Conservation (phyloP, 306 rosid species). For the Citrullus colocynthis region DNA sequence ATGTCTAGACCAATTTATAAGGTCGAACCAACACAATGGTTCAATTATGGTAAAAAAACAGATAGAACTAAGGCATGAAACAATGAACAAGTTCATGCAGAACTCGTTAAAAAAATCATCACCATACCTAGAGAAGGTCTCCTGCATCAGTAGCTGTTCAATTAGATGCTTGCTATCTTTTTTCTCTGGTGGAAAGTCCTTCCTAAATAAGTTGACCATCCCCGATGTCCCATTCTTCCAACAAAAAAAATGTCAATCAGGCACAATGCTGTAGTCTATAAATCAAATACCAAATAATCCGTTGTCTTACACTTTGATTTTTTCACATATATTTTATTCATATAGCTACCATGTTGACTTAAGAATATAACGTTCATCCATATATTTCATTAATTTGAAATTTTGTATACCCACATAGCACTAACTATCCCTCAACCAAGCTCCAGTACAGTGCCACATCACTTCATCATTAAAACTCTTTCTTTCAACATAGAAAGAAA, state of each 20-base stretch:
- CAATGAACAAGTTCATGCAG: not conserved
- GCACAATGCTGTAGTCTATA: not conserved
- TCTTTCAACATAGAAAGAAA: not conserved
- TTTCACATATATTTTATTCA: not conserved
- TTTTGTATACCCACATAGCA: not conserved
- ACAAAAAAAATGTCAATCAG: slow-evolving; percentile 9
- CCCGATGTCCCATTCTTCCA: slow-evolving; percentile 31
- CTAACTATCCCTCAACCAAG: not conserved
- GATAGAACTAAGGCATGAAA: not conserved
- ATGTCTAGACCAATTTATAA: not conserved
- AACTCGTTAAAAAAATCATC: not conserved
- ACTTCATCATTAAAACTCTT: not conserved
- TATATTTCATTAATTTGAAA: not conserved
- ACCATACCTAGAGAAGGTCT: slow-evolving; percentile 73
- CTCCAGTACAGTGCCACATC: not conserved
- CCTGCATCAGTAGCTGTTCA: slow-evolving; percentile 60
- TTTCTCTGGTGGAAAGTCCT: slow-evolving; percentile 35
- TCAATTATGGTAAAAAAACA: not conserved
- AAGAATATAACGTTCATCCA: not conserved
- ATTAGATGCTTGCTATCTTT: slow-evolving; percentile 38
- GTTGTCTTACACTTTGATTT: not conserved
- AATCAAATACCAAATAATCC: not conserved
- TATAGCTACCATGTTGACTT: not conserved
- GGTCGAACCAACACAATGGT: not conserved
- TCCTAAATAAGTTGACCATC: slow-evolving; percentile 12